Evolutionary conservation across 257 asterid species (phyloP).

Genomic region (Rhazya stricta): DNA sequence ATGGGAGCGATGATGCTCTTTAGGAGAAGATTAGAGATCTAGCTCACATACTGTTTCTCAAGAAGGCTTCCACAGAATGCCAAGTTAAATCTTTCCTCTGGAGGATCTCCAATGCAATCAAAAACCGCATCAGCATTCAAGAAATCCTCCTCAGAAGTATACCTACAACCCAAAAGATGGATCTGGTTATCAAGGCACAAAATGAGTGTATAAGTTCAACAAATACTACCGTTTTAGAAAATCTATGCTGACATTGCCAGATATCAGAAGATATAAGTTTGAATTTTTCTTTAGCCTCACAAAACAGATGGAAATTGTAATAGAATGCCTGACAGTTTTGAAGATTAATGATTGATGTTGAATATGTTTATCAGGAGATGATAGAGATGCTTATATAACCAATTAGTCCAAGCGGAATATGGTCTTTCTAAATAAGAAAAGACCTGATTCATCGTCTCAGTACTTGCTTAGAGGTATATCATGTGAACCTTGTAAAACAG

Average conservation of each 20-base stretch:
- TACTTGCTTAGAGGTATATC: neutral
- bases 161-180: conserved; percentile 35
- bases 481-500: neutral
- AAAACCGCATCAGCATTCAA: conserved; percentile 90
- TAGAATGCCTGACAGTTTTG: neutral
- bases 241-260: neutral
- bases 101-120: conserved; percentile 95
- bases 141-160: conserved; percentile 87
- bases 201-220: neutral
- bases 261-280: neutral
- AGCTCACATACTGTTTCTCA: conserved; percentile 63
- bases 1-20: neutral
- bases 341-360: neutral
- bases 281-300: neutral
- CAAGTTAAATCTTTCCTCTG: conserved; percentile 84
- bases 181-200: neutral
- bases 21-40: conserved; percentile 1
- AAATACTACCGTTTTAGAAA: neutral
- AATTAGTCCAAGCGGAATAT: neutral
- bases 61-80: conserved; percentile 78
- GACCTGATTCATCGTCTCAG: neutral
- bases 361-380: neutral
- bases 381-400: neutral
- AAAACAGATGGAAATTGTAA: neutral
- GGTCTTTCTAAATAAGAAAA: too few species aligned